These are phyloP conservation scores for Prunus mongolica DNA, from an alignment of 306 rosid genomes.

Conservation along the genomic window DNA sequence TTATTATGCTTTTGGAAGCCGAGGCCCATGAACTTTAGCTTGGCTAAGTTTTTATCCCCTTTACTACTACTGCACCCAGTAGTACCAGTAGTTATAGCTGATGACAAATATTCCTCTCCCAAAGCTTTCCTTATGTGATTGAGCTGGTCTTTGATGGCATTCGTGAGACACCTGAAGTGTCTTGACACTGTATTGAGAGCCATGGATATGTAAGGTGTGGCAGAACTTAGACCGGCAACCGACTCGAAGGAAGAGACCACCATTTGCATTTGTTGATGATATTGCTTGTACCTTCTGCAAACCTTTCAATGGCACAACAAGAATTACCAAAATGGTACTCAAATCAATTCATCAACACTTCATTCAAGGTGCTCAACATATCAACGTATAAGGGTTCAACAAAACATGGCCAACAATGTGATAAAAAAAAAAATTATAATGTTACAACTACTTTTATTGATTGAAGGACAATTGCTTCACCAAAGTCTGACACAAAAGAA, in stretches of 20 bases:
- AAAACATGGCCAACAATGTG: neutral
- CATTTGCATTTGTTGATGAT: slow-evolving; percentile 94
- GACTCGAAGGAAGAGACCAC: slow-evolving; percentile 83
- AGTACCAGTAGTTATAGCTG: neutral
- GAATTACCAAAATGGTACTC: neutral
- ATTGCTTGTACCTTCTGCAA: slow-evolving; percentile 69
- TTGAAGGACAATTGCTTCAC: neutral
- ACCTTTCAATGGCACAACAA: slow-evolving; percentile 43
- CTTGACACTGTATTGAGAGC: slow-evolving; percentile 63
- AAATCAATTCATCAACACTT: neutral
- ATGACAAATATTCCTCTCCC: slow-evolving; percentile 52
- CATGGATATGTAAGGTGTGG: slow-evolving; percentile 66
- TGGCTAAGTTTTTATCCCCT: slow-evolving; percentile 32
- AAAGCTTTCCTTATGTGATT: slow-evolving; percentile 36
- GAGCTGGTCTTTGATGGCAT: slow-evolving; percentile 62
- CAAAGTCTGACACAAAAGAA: neutral
- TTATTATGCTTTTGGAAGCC: slow-evolving; percentile 57
- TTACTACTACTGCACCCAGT: slow-evolving; percentile 29
- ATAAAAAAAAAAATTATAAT: neutral
- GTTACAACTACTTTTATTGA: neutral
- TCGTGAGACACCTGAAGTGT: slow-evolving; percentile 61
- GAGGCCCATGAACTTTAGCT: slow-evolving; percentile 50
- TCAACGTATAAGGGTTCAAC: neutral
- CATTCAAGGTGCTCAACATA: neutral
- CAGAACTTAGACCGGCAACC: slow-evolving; percentile 76